Conservation (phyloP, 345 rosid species). For the Sapria himalayana region DNA sequence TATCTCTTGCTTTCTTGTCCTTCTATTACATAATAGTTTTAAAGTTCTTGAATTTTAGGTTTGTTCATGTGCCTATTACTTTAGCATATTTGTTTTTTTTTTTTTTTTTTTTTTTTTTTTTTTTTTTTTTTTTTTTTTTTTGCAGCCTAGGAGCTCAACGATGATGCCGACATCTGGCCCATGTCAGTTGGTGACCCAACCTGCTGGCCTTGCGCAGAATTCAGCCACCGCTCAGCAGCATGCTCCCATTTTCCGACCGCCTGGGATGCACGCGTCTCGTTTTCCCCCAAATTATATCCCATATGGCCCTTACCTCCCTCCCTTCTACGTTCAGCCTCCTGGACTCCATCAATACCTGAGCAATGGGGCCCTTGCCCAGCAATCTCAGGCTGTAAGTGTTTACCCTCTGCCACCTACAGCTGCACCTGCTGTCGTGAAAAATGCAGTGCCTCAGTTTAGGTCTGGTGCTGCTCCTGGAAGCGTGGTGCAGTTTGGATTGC, state of each 20-base stretch:
- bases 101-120: constrained; percentile 3
- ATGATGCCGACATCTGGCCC: constrained; percentile 49
- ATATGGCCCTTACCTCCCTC: constrained; percentile 59
- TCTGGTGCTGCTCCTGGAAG: constrained; percentile 53
- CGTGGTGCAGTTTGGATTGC: constrained; percentile 50
- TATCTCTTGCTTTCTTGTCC: background rate
- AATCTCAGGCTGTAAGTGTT: constrained; percentile 51
- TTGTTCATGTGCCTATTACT: background rate
- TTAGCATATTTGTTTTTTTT: background rate
- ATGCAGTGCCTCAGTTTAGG: constrained; percentile 60
- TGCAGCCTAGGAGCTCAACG: constrained; percentile 56
- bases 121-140: constrained; percentile 13
- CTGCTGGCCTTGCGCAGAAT: constrained; percentile 64
- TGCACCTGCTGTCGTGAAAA: constrained; percentile 51
- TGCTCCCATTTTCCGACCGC: constrained; percentile 68
- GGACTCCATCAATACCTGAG: constrained; percentile 56
- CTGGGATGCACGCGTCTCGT: constrained; percentile 66
- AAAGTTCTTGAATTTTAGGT: background rate
- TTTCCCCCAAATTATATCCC: constrained; percentile 73
- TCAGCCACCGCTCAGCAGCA: constrained; percentile 71
- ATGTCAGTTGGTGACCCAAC: constrained; percentile 57
- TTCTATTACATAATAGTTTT: background rate
- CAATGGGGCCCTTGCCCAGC: constrained; percentile 72
- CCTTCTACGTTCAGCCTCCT: constrained; percentile 53
- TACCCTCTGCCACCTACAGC: constrained; percentile 54